Evolutionary conservation across 306 rosid species (phyloP).

Genomic region (Pyrus communis): DNA sequence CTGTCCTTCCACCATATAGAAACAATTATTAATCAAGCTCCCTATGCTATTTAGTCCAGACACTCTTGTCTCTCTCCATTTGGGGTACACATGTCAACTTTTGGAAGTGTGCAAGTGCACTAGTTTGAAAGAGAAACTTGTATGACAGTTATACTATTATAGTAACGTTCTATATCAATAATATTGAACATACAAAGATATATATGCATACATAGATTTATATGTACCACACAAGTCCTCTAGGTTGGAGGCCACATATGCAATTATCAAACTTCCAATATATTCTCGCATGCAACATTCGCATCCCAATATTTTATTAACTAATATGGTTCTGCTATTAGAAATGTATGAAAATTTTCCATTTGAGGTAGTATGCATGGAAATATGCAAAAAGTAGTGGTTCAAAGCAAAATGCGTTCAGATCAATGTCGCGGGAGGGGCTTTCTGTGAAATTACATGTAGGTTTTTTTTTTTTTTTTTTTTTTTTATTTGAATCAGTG

Average conservation of each 20-base stretch:
- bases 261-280: not conserved
- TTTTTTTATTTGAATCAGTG: no score
- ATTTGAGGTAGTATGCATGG: not conserved
- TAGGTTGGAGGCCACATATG: not conserved
- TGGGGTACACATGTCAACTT: not conserved
- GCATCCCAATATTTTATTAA: not conserved
- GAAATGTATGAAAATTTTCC: not conserved
- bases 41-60: not conserved
- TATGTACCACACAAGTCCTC: no score
- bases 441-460: not conserved
- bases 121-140: not conserved
- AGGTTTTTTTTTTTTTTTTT: no score
- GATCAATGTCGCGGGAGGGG: not conserved
- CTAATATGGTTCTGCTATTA: not conserved
- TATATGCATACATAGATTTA: no score
- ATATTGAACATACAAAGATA: no score
- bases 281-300: not conserved
- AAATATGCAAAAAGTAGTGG: slow-evolving; percentile 2
- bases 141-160: no score
- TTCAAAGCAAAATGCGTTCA: not conserved
- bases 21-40: not conserved
- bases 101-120: not conserved
- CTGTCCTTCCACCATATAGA: not conserved
- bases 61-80: not conserved
- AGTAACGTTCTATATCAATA: no score